Percentiles rank a stretch among this genome's conserved stretches.
These are phyloP conservation scores for Thraustotheca clavata DNA, from an alignment of 352 stramenopile species.

Conservation along the genomic window DNA sequence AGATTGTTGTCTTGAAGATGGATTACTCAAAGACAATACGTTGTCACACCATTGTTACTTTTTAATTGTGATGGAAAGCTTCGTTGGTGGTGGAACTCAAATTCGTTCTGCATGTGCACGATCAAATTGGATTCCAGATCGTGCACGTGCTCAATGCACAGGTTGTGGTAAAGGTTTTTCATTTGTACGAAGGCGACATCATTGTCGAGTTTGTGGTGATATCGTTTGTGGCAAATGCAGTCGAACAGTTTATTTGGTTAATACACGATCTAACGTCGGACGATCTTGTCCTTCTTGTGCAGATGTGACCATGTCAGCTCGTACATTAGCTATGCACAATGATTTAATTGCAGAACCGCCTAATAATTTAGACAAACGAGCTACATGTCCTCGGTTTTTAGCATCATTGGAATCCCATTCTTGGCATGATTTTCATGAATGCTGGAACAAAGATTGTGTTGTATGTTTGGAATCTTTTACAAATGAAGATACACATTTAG, in stretches of 20 bases:
- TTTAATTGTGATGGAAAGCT: no score
- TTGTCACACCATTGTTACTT: no score
- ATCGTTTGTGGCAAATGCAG: slow-evolving; percentile 80
- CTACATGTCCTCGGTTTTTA: not conserved
- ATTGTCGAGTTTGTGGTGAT: slow-evolving; percentile 77
- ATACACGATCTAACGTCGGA: not conserved
- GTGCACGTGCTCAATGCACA: not conserved
- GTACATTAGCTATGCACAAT: not conserved
- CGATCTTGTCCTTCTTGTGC: slow-evolving; percentile 1
- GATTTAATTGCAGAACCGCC: not conserved
- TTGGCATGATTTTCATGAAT: no score
- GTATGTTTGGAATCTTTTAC: slow-evolving; percentile 15
- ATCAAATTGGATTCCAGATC: not conserved
- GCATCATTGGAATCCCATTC: not conserved
- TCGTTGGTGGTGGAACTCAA: not conserved
- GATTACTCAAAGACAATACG: no score
- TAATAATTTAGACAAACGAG: not conserved
- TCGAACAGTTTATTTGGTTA: slow-evolving; percentile 27
- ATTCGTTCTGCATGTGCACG: not conserved
- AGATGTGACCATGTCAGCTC: not conserved
- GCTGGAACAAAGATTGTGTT: slow-evolving; percentile 17
- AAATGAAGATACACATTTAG: not conserved
- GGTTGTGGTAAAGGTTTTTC: slow-evolving; percentile 32
- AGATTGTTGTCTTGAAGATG: no score
- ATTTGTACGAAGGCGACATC: slow-evolving; percentile 70